Percentiles rank a stretch among this genome's conserved stretches.
These are phyloP conservation scores for Apiospora hydei DNA, from an alignment of 2,329 filamentous ascomycete species.

Conservation along the genomic window DNA sequence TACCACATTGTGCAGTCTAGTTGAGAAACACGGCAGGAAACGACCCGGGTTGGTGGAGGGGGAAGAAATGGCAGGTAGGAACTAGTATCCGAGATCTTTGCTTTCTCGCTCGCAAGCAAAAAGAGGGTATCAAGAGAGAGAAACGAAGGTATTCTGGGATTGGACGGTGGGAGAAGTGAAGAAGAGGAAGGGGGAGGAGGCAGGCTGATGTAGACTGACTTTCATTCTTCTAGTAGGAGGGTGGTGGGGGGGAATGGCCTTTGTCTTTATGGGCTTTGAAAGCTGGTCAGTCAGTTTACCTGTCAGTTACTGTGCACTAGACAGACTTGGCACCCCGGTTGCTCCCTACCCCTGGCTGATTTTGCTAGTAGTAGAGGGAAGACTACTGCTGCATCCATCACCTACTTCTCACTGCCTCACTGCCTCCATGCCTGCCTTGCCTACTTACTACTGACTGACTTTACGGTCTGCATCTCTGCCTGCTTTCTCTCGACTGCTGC, in stretches of 20 bases:
- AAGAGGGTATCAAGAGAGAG: constrained; percentile 20
- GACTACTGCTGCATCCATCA: neutral
- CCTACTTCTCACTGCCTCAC: neutral
- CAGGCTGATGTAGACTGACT: constrained; percentile 13
- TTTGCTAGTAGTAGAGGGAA: neutral
- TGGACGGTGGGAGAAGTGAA: constrained; percentile 2
- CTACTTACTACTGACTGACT: no score
- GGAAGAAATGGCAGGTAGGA: neutral
- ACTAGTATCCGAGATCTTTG: constrained; percentile 1
- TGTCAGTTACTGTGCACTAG: constrained; percentile 21
- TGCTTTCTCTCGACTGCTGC: neutral
- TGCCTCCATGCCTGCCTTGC: no score
- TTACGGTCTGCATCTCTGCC: neutral
- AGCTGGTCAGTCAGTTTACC: constrained; percentile 2
- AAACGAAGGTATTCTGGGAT: constrained; percentile 18
- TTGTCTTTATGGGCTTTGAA: constrained; percentile 19
- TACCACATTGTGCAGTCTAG: constrained; percentile 43
- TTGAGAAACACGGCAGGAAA: constrained; percentile 22
- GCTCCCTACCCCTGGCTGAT: constrained; percentile 1
- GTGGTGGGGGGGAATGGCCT: constrained; percentile 3
- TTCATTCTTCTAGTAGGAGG: constrained; percentile 17
- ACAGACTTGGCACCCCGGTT: constrained; percentile 17
- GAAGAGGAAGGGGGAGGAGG: constrained; percentile 12
- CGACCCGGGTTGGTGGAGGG: constrained; percentile 7
- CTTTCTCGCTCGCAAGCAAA: constrained; percentile 22